phyloP scores from a whole-genome alignment of 1,139 yeast species.

The Groenewaldozyma auringiensis region DNA sequence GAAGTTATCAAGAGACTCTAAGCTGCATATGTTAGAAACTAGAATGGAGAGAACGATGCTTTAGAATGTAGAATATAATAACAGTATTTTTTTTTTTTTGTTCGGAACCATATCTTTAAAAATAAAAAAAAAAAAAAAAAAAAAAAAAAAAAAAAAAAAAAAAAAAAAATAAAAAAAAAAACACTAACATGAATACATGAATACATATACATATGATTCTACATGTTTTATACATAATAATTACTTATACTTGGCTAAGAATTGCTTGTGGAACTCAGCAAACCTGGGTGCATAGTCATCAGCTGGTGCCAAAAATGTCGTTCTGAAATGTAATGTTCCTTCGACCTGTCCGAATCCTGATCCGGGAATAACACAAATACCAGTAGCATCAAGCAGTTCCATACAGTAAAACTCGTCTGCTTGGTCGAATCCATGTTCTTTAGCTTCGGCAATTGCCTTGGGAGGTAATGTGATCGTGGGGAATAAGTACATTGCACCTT shows the following conservation, averaged over 20 bases:
- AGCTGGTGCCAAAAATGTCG: slow-evolving; percentile 95
- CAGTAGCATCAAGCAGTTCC: slow-evolving; percentile 76
- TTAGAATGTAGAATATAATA: background rate
- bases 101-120: too few relatives aligned
- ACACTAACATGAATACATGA: background rate
- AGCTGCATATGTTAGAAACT: background rate
- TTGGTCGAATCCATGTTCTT: slow-evolving; percentile 39
- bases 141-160: background rate
- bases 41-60: background rate
- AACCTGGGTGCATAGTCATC: slow-evolving; percentile 75
- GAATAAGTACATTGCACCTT: slow-evolving; percentile 97
- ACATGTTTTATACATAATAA: background rate
- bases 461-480: slow-evolving; percentile 63
- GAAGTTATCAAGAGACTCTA: slow-evolving; percentile 55
- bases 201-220: background rate
- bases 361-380: slow-evolving; percentile 96
- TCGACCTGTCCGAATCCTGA: slow-evolving; percentile 91
- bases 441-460: slow-evolving; percentile 56
- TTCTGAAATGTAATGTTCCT: slow-evolving; percentile 85
- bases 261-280: slow-evolving; percentile 65
- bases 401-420: slow-evolving; percentile 87
- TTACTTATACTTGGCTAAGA: slow-evolving; percentile 49
- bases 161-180: background rate
- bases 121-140: too few relatives aligned
- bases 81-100: background rate